These are phyloP conservation scores for Cucurbita argyrosperma DNA, from an alignment of 306 rosid species.

Conservation along the genomic window DNA sequence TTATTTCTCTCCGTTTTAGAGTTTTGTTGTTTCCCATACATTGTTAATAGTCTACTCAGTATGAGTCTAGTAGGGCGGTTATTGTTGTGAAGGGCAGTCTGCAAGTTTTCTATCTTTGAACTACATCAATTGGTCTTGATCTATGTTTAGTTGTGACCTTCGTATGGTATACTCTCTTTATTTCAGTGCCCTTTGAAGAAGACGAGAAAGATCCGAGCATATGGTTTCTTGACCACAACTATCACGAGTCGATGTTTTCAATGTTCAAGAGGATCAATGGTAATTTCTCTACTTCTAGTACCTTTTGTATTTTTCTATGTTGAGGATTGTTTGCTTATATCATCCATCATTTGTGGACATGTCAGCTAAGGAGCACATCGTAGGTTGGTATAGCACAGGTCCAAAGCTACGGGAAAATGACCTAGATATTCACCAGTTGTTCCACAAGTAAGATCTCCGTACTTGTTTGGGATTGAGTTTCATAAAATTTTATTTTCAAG, in stretches of 20 bases:
- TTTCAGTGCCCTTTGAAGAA: conserved; percentile 87
- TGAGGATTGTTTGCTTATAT: not conserved
- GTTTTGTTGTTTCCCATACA: not conserved
- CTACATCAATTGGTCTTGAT: not conserved
- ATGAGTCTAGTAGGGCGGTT: not conserved
- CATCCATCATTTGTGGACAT: conserved; percentile 1
- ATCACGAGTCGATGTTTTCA: conserved; percentile 80
- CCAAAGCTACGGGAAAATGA: conserved; percentile 87
- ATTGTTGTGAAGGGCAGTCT: not conserved
- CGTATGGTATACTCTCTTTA: not conserved
- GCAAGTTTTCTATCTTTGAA: not conserved
- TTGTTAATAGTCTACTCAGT: not conserved
- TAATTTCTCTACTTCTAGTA: conserved; percentile 2
- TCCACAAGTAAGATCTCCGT: conserved; percentile 43
- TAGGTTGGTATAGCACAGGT: conserved; percentile 95
- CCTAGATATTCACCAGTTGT: conserved; percentile 63
- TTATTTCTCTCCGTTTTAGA: not conserved
- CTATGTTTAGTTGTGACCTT: not conserved
- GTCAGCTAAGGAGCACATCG: conserved; percentile 82
- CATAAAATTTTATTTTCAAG: not conserved
- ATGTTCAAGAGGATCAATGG: conserved; percentile 97
- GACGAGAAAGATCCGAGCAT: conserved; percentile 84
- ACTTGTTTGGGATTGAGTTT: not conserved
- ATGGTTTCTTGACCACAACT: conserved; percentile 92
- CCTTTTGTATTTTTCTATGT: not conserved